These are phyloP conservation scores for Moricandia arvensis DNA, from an alignment of 345 rosid species.

Conservation along the genomic window DNA sequence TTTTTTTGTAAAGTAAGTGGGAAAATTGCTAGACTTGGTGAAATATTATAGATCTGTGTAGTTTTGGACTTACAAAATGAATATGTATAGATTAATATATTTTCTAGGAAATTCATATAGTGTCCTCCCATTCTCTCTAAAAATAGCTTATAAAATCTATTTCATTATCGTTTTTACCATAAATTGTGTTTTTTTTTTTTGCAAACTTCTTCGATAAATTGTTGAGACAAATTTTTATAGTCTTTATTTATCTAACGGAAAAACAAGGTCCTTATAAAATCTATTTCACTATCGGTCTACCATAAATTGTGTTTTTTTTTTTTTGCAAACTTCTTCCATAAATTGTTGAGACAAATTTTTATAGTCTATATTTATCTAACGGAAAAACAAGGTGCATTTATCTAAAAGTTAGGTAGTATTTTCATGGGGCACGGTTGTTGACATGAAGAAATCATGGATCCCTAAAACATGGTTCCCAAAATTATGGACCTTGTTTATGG, in stretches of 20 bases:
- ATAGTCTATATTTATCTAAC: not conserved
- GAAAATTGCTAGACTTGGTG: too few relatives aligned
- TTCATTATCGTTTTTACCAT: too few relatives aligned
- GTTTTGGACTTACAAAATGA: too few relatives aligned
- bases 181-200: too few relatives aligned
- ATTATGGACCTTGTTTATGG: too few relatives aligned
- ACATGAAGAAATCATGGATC: too few relatives aligned
- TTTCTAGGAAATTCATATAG: not conserved
- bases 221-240: not conserved
- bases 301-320: too few relatives aligned
- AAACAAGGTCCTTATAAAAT: not conserved
- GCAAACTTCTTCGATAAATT: not conserved
- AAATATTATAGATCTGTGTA: too few relatives aligned
- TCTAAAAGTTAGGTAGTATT: not conserved
- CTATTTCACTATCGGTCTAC: too few relatives aligned
- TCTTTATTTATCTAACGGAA: not conserved
- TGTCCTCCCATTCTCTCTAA: not conserved
- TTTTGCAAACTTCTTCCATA: not conserved
- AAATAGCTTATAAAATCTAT: not conserved
- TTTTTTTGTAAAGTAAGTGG: too few relatives aligned
- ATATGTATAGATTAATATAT: too few relatives aligned
- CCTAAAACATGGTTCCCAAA: too few relatives aligned
- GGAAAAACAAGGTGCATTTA: not conserved
- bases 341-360: not conserved
- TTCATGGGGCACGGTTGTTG: conserved; percentile 10